phyloP scores from a whole-genome alignment of 2,329 filamentous ascomycete genomes.

The Thyridium curvatum region DNA sequence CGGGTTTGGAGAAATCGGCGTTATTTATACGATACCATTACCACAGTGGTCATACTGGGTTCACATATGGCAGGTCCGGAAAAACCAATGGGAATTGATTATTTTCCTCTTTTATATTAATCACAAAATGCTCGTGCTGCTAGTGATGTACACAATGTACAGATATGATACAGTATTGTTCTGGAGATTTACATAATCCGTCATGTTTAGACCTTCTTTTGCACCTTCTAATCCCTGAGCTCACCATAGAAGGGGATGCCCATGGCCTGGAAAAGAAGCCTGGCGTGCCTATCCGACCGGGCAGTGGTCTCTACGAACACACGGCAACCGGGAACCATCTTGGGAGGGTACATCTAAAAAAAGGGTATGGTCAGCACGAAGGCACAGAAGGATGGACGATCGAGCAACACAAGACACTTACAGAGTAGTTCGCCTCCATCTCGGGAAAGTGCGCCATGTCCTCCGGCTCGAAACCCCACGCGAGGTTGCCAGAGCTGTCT shows the following conservation, averaged over 20 bases:
- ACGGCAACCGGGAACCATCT: slow-evolving; percentile 80
- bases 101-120: too few relatives aligned
- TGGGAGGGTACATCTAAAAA: slow-evolving; percentile 49
- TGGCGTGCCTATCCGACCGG: slow-evolving; percentile 77
- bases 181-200: slow-evolving; percentile 1
- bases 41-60: neutral
- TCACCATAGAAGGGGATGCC: slow-evolving; percentile 74
- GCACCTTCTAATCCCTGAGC: slow-evolving; percentile 13
- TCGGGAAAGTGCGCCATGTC: slow-evolving; percentile 84
- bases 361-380: neutral
- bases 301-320: slow-evolving; percentile 81
- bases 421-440: slow-evolving; percentile 90
- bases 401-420: slow-evolving; percentile 40
- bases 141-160: slow-evolving; percentile 5
- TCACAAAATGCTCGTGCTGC: slow-evolving; percentile 8
- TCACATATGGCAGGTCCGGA: too few relatives aligned
- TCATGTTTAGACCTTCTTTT: neutral
- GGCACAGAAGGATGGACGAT: neutral
- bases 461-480: slow-evolving; percentile 70
- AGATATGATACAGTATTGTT: slow-evolving; percentile 2
- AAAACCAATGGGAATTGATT: too few relatives aligned
- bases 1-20: neutral
- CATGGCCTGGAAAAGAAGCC: slow-evolving; percentile 64
- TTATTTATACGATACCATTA: slow-evolving; percentile 2
- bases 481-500: slow-evolving; percentile 82